Evolutionary conservation across 2,329 filamentous ascomycete species (phyloP).

Genomic region (Claviceps digitariae): DNA sequence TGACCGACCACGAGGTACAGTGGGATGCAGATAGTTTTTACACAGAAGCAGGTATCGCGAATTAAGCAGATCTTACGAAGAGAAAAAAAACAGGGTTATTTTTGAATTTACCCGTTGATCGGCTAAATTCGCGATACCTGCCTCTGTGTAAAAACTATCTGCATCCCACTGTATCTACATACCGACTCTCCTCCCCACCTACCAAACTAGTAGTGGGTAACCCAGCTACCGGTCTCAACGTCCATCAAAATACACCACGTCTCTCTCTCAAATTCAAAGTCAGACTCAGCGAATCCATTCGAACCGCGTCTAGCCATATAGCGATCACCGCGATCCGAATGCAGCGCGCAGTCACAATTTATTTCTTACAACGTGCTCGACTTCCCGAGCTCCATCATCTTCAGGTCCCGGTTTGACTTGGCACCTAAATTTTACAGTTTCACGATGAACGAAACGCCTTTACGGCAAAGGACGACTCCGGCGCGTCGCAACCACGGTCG

Average conservation of each 20-base stretch:
- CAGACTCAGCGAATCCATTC: neutral
- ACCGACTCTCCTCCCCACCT: no score
- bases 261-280: neutral
- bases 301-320: neutral
- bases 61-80: no score
- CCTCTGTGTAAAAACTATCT: no score
- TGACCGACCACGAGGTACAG: no score
- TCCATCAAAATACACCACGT: neutral
- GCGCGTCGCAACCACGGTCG: constrained; percentile 26
- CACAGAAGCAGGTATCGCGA: no score
- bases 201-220: neutral
- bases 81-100: no score
- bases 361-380: neutral
- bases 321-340: neutral
- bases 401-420: neutral
- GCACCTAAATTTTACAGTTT: neutral
- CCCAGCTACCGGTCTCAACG: neutral
- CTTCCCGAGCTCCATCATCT: neutral
- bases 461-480: constrained; percentile 15
- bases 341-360: neutral
- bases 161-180: no score
- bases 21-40: no score
- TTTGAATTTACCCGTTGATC: no score
- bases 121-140: no score
- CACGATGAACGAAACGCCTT: constrained; percentile 5